A percentile compares a stretch with the other conserved stretches of the same genome.
These are phyloP conservation scores for Polychaeton citri DNA, from an alignment of 2,329 filamentous ascomycete species.

Conservation along the genomic window DNA sequence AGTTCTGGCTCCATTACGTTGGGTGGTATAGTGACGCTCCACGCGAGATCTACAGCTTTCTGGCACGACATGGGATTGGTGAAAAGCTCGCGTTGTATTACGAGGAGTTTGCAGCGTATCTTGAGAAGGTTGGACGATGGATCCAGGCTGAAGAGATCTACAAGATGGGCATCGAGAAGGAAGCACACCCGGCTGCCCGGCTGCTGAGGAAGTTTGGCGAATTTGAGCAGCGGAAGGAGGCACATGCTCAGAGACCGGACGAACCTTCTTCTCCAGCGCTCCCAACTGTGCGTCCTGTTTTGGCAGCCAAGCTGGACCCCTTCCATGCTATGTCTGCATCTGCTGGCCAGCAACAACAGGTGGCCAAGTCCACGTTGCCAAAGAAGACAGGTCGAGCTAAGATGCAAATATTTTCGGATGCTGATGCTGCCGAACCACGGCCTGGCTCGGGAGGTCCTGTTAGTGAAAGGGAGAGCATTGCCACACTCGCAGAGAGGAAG, in stretches of 20 bases:
- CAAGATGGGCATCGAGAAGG: slow-evolving; percentile 73
- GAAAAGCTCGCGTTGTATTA: slow-evolving; percentile 84
- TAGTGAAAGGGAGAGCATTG: slow-evolving; percentile 86
- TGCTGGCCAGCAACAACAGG: slow-evolving; percentile 52
- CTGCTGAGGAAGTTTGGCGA: slow-evolving; percentile 82
- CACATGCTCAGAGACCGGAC: slow-evolving; percentile 44
- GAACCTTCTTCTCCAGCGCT: slow-evolving; percentile 79
- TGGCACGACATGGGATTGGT: slow-evolving; percentile 78
- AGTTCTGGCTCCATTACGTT: slow-evolving; percentile 90
- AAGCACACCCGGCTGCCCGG: slow-evolving; percentile 69
- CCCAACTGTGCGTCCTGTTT: slow-evolving; percentile 65
- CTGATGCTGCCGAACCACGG: slow-evolving; percentile 29
- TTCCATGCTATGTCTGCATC: slow-evolving; percentile 48
- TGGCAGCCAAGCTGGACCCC: slow-evolving; percentile 76
- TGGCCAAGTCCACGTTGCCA: slow-evolving; percentile 25
- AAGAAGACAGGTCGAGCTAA: slow-evolving; percentile 64
- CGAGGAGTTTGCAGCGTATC: slow-evolving; percentile 89
- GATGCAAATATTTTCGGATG: slow-evolving; percentile 80
- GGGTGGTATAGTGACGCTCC: slow-evolving; percentile 85
- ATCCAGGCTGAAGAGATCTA: slow-evolving; percentile 90
- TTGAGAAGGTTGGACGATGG: slow-evolving; percentile 75
- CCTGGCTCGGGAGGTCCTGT: slow-evolving; percentile 43
- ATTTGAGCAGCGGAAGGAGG: slow-evolving; percentile 69
- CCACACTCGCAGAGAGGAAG: slow-evolving; percentile 71
- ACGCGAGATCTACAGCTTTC: slow-evolving; percentile 80